Evolutionary conservation across 78 protist genomes (phyloP).

Genomic region (slime mould (Dictyostelium discoideum)): DNA sequence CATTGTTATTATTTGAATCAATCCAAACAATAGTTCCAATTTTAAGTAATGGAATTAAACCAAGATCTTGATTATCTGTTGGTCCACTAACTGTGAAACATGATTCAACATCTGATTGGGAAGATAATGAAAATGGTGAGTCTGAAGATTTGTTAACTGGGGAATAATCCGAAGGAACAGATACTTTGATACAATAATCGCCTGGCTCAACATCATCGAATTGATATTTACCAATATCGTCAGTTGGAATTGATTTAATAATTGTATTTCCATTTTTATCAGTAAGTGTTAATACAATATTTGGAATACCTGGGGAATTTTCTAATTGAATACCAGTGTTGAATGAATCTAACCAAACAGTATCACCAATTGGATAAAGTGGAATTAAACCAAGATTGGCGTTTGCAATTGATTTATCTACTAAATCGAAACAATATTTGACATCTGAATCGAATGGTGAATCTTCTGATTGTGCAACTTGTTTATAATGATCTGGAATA

Average conservation of each 20-base stretch:
- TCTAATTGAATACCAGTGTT: neutral
- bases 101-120: neutral
- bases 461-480: neutral
- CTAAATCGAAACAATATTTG: conserved; percentile 10
- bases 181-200: neutral
- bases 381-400: conserved; percentile 13
- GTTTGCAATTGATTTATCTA: neutral
- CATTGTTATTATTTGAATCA: neutral
- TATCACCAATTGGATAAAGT: neutral
- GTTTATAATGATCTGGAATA: neutral
- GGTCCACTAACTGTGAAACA: neutral
- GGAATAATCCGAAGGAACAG: neutral
- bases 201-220: conserved; percentile 35
- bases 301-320: neutral
- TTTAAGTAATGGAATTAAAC: neutral
- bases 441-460: neutral
- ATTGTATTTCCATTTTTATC: neutral
- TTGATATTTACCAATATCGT: neutral
- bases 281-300: neutral
- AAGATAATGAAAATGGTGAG: neutral
- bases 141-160: neutral
- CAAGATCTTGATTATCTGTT: neutral
- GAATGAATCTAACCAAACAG: neutral
- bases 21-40: neutral
- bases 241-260: neutral